phyloP scores from a whole-genome alignment of 1,139 yeast genomes.

The Candida albicans region DNA sequence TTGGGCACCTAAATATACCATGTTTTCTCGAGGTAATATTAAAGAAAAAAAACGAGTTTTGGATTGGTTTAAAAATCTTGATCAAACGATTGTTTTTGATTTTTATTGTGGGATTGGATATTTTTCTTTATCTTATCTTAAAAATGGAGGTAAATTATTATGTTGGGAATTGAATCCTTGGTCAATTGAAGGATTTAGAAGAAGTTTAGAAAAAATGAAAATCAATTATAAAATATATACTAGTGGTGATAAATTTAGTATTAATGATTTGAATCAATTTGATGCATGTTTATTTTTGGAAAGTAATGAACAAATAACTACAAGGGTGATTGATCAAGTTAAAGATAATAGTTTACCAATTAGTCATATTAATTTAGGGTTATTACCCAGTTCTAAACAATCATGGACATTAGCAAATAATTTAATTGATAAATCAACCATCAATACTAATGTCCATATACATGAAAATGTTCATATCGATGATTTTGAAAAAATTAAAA shows the following conservation, averaged over 20 bases:
- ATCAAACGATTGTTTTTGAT: constrained; percentile 55
- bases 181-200: constrained; percentile 70
- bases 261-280: constrained; percentile 17
- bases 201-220: constrained; percentile 53
- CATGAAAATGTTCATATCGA: constrained; percentile 69
- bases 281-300: constrained; percentile 54
- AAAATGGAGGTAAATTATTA: constrained; percentile 53
- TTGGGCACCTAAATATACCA: constrained; percentile 85
- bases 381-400: constrained; percentile 66
- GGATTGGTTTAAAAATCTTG: constrained; percentile 33
- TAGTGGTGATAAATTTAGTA: constrained; percentile 28
- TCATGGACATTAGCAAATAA: constrained; percentile 56
- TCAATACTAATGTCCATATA: constrained; percentile 51
- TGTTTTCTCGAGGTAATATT: constrained; percentile 89
- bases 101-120: constrained; percentile 87
- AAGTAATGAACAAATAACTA: constrained; percentile 52
- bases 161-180: constrained; percentile 90
- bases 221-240: constrained; percentile 38
- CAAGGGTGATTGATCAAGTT: constrained; percentile 35
- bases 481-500: constrained; percentile 39
- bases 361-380: constrained; percentile 73
- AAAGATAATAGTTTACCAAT: constrained; percentile 24
- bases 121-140: constrained; percentile 69
- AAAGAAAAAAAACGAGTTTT: constrained; percentile 75
- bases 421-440: constrained; percentile 17